Conservation (phyloP, 768 basidiomycete species). For the Boletus patriciae region DNA sequence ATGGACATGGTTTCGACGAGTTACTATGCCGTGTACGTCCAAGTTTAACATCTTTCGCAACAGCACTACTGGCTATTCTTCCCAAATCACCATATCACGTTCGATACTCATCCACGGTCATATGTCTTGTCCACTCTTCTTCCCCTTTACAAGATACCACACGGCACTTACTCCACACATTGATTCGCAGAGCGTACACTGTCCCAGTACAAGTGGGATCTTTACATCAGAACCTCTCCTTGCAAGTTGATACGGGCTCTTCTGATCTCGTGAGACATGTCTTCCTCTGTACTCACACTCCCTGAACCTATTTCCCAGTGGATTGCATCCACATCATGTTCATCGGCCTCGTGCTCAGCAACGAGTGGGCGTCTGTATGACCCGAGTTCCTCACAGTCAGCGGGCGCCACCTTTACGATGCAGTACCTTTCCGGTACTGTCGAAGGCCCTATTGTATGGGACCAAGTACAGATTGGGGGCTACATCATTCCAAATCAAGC, state of each 20-base stretch:
- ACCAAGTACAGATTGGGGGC: slow-evolving; percentile 58
- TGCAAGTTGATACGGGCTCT: slow-evolving; percentile 82
- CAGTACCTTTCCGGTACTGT: slow-evolving; percentile 60
- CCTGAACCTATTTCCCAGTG: slow-evolving; percentile 47
- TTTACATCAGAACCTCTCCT: slow-evolving; percentile 48
- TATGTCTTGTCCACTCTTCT: neutral
- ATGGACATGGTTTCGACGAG: slow-evolving; percentile 55
- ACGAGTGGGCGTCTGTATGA: slow-evolving; percentile 55
- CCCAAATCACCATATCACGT: neutral
- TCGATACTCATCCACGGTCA: neutral
- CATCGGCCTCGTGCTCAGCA: slow-evolving; percentile 49
- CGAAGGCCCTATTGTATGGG: slow-evolving; percentile 69
- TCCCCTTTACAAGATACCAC: neutral
- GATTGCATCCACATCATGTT: slow-evolving; percentile 69
- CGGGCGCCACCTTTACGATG: slow-evolving; percentile 48
- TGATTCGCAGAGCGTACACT: slow-evolving; percentile 57
- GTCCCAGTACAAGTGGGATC: slow-evolving; percentile 57
- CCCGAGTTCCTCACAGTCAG: slow-evolving; percentile 45
- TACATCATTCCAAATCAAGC: slow-evolving; percentile 69
- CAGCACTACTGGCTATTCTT: neutral
- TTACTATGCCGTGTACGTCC: slow-evolving; percentile 54
- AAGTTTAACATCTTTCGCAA: neutral
- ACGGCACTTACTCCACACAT: neutral
- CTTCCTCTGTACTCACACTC: neutral
- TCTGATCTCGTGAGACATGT: slow-evolving; percentile 64